A percentile compares a stretch with the other conserved stretches of the same genome.
Evolutionary conservation across 768 basidiomycete species (phyloP).

Genomic region (Hirschioporus abietinus): DNA sequence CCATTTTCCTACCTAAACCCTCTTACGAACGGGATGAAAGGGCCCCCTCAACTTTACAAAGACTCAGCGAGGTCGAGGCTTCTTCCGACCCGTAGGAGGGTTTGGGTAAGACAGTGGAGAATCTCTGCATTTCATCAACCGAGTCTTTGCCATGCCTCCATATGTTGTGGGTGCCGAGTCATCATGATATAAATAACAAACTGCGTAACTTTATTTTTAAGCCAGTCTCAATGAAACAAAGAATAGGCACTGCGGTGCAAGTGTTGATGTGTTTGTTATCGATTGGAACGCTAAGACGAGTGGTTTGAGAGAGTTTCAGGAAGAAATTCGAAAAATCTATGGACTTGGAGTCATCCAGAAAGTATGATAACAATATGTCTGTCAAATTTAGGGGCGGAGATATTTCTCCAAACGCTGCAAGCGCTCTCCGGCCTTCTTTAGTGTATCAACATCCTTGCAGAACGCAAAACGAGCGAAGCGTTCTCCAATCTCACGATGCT

Average conservation of each 20-base stretch:
- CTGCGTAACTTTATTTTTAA: not conserved
- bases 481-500: conserved; percentile 83
- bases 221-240: not conserved
- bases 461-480: conserved; percentile 86
- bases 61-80: too few relatives aligned
- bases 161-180: too few relatives aligned
- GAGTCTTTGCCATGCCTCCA: not conserved
- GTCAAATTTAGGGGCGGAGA: conserved; percentile 23
- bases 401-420: conserved; percentile 70
- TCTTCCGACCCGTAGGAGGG: too few relatives aligned
- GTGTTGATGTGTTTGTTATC: not conserved
- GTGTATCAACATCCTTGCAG: conserved; percentile 90
- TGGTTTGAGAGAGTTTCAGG: not conserved
- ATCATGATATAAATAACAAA: not conserved
- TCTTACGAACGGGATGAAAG: too few relatives aligned
- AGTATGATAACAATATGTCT: not conserved
- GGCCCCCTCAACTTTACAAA: too few relatives aligned
- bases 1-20: too few relatives aligned
- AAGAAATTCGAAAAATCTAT: not conserved
- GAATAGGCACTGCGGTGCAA: not conserved
- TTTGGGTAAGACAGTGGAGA: too few relatives aligned
- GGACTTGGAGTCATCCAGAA: not conserved
- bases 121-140: too few relatives aligned
- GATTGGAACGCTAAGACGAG: not conserved
- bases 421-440: conserved; percentile 78